Evolutionary conservation across 2,329 filamentous ascomycete genomes (phyloP).

Genomic region (Lasiodiplodia sp.): DNA sequence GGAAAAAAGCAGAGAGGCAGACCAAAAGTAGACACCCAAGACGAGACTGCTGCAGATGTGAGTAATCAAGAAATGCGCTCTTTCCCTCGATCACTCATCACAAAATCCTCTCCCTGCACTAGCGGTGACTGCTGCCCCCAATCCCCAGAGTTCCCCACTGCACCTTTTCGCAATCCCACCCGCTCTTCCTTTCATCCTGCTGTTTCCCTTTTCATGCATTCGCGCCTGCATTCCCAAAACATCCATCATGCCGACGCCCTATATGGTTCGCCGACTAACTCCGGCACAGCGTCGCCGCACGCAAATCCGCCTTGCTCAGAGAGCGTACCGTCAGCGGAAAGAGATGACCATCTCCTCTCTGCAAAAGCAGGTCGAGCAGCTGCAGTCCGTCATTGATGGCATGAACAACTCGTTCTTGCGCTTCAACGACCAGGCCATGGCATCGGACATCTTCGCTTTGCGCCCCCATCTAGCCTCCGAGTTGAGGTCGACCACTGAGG

Average conservation of each 20-base stretch:
- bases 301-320: conserved; percentile 85
- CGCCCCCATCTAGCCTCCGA: conserved; percentile 65
- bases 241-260: conserved; percentile 14
- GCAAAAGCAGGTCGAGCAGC: conserved; percentile 71
- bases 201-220: not conserved
- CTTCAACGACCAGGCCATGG: conserved; percentile 57
- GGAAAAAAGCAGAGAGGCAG: conserved; percentile 70
- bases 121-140: conserved; percentile 4
- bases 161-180: not conserved
- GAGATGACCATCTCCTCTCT: conserved; percentile 80
- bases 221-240: not conserved
- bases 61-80: conserved; percentile 50
- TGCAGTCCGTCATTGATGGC: conserved; percentile 74
- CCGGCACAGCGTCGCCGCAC: conserved; percentile 73
- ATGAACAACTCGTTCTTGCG: conserved; percentile 76
- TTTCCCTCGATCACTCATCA: conserved; percentile 28
- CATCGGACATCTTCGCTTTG: conserved; percentile 63
- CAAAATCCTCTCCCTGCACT: conserved; percentile 3
- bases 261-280: conserved; percentile 26
- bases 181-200: not conserved
- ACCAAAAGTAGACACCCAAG: conserved; percentile 76
- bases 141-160: not conserved
- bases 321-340: conserved; percentile 85
- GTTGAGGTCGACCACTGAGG: conserved; percentile 64
- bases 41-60: conserved; percentile 80